Evolutionary conservation across 2,329 filamentous ascomycete species (phyloP).

Genomic region (Aurifilum marmelostoma): DNA sequence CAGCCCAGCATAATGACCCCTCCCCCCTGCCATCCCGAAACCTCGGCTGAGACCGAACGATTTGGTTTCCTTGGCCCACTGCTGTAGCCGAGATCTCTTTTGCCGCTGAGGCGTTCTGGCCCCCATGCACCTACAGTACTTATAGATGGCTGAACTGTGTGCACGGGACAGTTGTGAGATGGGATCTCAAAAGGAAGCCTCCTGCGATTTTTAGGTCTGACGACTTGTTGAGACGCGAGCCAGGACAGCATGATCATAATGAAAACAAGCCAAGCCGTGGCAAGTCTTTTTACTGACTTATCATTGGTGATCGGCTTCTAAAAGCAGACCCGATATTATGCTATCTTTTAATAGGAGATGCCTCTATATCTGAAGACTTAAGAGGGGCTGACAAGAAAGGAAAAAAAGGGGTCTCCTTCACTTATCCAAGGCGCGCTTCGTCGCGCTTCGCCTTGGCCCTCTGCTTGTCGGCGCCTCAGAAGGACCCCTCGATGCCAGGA

Average conservation of each 20-base stretch:
- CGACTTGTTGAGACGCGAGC: neutral
- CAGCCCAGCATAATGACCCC: neutral
- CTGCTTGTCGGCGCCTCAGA: neutral
- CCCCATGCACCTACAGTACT: too few species aligned
- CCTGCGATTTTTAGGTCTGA: neutral
- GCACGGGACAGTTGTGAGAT: neutral
- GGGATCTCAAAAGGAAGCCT: neutral
- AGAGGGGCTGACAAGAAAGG: neutral
- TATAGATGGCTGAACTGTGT: neutral
- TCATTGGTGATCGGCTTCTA: neutral
- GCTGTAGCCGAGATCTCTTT: neutral
- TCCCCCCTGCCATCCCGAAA: conserved; percentile 16
- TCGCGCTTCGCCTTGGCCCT: neutral
- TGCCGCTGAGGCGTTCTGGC: conserved; percentile 1
- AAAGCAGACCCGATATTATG: neutral
- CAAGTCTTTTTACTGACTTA: neutral
- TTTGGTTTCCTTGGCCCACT: neutral
- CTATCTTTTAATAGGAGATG: neutral
- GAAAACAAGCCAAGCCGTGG: neutral
- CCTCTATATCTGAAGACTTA: neutral
- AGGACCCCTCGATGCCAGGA: neutral
- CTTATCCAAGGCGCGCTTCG: neutral
- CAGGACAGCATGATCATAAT: neutral
- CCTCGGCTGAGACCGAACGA: conserved; percentile 6
- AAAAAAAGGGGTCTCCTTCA: neutral